Conservation (phyloP, 768 basidiomycete species). For the Panaeolus cyanescens region DNA sequence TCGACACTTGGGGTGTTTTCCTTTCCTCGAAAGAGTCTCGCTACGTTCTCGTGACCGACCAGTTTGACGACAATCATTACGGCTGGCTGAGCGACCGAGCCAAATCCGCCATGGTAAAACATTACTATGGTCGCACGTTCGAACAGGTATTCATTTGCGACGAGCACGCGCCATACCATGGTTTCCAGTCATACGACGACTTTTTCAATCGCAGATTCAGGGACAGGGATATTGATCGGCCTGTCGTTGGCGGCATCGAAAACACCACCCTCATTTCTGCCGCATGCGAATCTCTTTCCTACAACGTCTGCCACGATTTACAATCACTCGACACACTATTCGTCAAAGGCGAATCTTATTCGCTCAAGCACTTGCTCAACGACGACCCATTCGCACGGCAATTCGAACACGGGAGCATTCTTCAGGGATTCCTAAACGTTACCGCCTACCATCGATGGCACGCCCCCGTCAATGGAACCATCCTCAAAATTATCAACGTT, state of each 20-base stretch:
- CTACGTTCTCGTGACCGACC: conserved; percentile 36
- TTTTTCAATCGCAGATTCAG: conserved; percentile 51
- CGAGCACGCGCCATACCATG: conserved; percentile 38
- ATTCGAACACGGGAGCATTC: conserved; percentile 54
- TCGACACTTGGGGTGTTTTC: conserved; percentile 50
- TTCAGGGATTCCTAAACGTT: conserved; percentile 60
- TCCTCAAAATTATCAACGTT: conserved; percentile 42
- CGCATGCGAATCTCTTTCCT: conserved; percentile 55
- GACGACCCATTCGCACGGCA: conserved; percentile 36
- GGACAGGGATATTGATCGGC: conserved; percentile 36
- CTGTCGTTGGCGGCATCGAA: conserved; percentile 28
- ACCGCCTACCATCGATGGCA: conserved; percentile 67
- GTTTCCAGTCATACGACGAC: conserved; percentile 52
- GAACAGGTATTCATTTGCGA: conserved; percentile 41
- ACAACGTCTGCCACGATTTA: conserved; percentile 40
- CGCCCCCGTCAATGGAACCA: conserved; percentile 50
- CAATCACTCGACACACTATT: conserved; percentile 50
- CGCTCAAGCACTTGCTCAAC: conserved; percentile 56
- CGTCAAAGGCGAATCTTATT: conserved; percentile 64
- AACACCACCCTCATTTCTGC: conserved; percentile 39
- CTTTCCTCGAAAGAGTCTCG: conserved; percentile 45
- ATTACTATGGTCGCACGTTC: conserved; percentile 26
- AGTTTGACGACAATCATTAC: conserved; percentile 12
- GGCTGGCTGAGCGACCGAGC: conserved; percentile 46
- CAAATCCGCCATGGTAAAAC: neutral